phyloP scores from a whole-genome alignment of 306 rosid species.

The Luffa aegyptiaca region DNA sequence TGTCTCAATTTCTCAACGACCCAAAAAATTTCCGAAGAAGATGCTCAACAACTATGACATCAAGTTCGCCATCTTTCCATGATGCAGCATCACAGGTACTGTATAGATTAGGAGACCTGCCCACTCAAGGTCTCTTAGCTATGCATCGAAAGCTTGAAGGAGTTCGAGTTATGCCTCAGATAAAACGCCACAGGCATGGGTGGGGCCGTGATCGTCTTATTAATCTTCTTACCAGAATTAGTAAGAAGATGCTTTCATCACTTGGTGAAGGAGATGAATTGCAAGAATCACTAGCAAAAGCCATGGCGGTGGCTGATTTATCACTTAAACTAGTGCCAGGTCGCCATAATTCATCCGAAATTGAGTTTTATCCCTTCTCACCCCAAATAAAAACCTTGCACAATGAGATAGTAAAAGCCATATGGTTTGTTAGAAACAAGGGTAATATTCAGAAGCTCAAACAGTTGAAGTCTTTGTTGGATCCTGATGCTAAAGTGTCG shows the following conservation, averaged over 20 bases:
- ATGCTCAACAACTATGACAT: slow-evolving; percentile 16
- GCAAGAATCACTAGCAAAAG: slow-evolving; percentile 62
- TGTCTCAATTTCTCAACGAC: slow-evolving; percentile 42
- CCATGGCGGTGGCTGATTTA: slow-evolving; percentile 72
- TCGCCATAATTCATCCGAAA: slow-evolving; percentile 22
- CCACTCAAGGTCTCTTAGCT: slow-evolving; percentile 43
- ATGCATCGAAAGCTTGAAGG: slow-evolving; percentile 62
- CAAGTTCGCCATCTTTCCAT: slow-evolving; percentile 19
- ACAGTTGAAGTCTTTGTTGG: slow-evolving; percentile 41
- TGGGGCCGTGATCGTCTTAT: slow-evolving; percentile 33
- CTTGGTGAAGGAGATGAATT: slow-evolving; percentile 35
- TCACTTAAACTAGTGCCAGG: slow-evolving; percentile 41
- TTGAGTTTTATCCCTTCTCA: slow-evolving; percentile 45
- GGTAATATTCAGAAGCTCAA: slow-evolving; percentile 30
- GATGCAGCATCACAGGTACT: slow-evolving; percentile 34
- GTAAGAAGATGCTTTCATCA: slow-evolving; percentile 43
- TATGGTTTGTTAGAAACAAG: slow-evolving; percentile 36
- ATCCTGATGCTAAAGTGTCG: slow-evolving; percentile 39
- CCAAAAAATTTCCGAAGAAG: slow-evolving; percentile 35
- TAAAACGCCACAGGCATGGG: slow-evolving; percentile 34
- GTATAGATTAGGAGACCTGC: slow-evolving; percentile 28
- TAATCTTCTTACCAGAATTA: slow-evolving; percentile 21
- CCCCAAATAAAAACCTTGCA: slow-evolving; percentile 54
- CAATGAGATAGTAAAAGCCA: slow-evolving; percentile 57
- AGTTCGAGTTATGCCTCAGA: slow-evolving; percentile 28